Conservation (phyloP, 1,284 basidiomycete genomes). For the Tylopilus sp. region DNA sequence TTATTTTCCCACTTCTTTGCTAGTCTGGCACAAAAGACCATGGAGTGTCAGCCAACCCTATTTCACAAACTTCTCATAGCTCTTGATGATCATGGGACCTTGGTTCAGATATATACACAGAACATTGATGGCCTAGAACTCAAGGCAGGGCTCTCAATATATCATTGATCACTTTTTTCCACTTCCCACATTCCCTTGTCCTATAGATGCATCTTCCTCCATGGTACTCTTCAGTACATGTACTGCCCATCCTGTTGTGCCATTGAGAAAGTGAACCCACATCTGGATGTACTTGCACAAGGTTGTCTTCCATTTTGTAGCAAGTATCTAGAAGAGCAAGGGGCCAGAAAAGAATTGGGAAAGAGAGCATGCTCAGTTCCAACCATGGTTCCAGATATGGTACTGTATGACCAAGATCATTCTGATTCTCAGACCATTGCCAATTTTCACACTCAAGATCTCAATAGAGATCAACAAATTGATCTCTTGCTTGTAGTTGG, state of each 20-base stretch:
- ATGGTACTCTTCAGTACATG: constrained; percentile 4
- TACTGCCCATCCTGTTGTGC: constrained; percentile 13
- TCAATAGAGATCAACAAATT: not conserved
- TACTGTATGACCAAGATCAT: constrained; percentile 12
- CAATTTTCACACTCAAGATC: constrained; percentile 4
- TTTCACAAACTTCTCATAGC: constrained; percentile 14
- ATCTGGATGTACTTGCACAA: not conserved
- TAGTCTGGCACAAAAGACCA: not conserved
- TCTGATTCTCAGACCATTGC: not conserved
- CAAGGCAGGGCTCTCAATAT: constrained; percentile 6
- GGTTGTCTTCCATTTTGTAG: constrained; percentile 3
- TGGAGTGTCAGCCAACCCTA: not conserved
- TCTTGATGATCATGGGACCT: constrained; percentile 1
- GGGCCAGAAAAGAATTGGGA: not conserved
- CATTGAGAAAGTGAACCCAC: not conserved
- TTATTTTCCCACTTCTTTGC: constrained; percentile 1
- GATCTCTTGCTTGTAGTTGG: constrained; percentile 10
- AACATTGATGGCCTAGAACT: constrained; percentile 14
- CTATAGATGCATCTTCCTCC: constrained; percentile 1
- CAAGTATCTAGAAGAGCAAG: not conserved
- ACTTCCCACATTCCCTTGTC: not conserved
- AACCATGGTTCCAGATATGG: constrained; percentile 9
- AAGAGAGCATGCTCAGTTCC: not conserved
- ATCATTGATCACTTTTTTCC: constrained; percentile 1
- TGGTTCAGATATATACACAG: constrained; percentile 11